phyloP scores from a whole-genome alignment of 495 filamentous ascomycete species.

The Neurospora sublineolata region DNA sequence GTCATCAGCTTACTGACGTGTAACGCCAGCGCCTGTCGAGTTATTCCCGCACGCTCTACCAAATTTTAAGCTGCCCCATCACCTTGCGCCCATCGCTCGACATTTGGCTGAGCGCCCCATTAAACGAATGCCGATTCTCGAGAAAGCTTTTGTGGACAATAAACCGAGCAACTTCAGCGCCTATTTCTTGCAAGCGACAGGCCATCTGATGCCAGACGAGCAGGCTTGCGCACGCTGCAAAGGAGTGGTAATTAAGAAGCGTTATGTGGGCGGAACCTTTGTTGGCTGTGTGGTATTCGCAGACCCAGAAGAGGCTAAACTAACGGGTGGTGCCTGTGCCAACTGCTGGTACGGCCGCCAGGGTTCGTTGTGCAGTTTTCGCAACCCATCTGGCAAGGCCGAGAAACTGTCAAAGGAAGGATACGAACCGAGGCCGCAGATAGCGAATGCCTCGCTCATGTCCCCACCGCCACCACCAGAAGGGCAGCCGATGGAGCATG shows the following conservation, averaged over 20 bases:
- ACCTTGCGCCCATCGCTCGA: not conserved
- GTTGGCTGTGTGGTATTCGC: slow-evolving; percentile 6
- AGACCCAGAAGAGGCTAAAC: not conserved
- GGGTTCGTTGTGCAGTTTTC: slow-evolving; percentile 10
- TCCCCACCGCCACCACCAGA: not conserved
- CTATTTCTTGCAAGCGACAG: slow-evolving; percentile 13
- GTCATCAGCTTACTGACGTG: not conserved
- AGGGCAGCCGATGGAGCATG: not conserved
- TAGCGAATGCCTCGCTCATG: not conserved
- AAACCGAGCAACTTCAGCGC: slow-evolving; percentile 8
- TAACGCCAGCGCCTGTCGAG: not conserved
- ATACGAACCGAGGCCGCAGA: not conserved
- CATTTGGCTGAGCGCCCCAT: not conserved
- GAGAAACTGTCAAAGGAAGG: not conserved
- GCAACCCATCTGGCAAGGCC: not conserved
- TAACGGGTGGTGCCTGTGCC: slow-evolving; percentile 11
- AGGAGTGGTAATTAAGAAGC: not conserved
- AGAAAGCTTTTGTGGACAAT: not conserved
- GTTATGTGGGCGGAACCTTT: not conserved
- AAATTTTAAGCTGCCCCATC: too few species aligned
- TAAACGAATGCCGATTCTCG: slow-evolving; percentile 3
- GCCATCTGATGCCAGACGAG: not conserved
- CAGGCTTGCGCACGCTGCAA: slow-evolving; percentile 8
- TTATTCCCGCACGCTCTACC: not conserved
- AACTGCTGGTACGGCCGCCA: slow-evolving; percentile 15